Evolutionary conservation across 208 protist species (phyloP).

Genomic region (Crithidia sp.): DNA sequence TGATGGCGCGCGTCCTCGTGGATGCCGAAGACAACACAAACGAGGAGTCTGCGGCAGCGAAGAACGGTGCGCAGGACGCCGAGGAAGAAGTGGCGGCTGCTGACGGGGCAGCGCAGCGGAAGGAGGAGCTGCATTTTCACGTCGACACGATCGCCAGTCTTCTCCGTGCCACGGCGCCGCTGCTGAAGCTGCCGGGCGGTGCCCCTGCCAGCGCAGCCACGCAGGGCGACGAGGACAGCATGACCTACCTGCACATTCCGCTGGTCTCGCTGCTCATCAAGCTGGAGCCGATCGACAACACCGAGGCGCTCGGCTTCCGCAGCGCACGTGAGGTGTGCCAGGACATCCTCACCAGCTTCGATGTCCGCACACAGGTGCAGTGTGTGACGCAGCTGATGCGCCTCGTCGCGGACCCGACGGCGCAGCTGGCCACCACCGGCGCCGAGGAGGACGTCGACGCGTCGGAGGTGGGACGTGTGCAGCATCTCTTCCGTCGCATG

Average conservation of each 20-base stretch:
- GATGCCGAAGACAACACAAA: slow-evolving; percentile 18
- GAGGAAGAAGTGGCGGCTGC: not conserved
- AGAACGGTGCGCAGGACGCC: not conserved
- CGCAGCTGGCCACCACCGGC: slow-evolving; percentile 42
- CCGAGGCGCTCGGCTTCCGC: slow-evolving; percentile 58
- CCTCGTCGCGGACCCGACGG: slow-evolving; percentile 69
- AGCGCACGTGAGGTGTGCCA: slow-evolving; percentile 81
- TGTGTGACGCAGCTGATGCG: slow-evolving; percentile 84
- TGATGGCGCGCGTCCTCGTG: slow-evolving; percentile 80
- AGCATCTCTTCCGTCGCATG: slow-evolving; percentile 72
- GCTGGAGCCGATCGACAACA: slow-evolving; percentile 66
- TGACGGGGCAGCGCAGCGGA: slow-evolving; percentile 17
- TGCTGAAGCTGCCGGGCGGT: slow-evolving; percentile 43
- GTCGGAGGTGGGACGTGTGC: slow-evolving; percentile 39
- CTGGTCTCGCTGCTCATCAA: slow-evolving; percentile 83
- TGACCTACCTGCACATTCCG: slow-evolving; percentile 70
- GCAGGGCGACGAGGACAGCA: slow-evolving; percentile 1
- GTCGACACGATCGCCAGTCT: slow-evolving; percentile 77
- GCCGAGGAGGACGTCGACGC: slow-evolving; percentile 13
- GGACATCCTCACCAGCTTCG: slow-evolving; percentile 79
- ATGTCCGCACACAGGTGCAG: slow-evolving; percentile 80
- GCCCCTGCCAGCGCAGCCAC: slow-evolving; percentile 2
- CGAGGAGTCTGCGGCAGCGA: slow-evolving; percentile 7
- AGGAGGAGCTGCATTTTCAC: slow-evolving; percentile 37
- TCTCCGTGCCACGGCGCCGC: slow-evolving; percentile 71